Percentiles rank a stretch among this genome's conserved stretches.
These are phyloP conservation scores for Solanum hybrid DNA, from an alignment of 305 asterid species.

Conservation along the genomic window DNA sequence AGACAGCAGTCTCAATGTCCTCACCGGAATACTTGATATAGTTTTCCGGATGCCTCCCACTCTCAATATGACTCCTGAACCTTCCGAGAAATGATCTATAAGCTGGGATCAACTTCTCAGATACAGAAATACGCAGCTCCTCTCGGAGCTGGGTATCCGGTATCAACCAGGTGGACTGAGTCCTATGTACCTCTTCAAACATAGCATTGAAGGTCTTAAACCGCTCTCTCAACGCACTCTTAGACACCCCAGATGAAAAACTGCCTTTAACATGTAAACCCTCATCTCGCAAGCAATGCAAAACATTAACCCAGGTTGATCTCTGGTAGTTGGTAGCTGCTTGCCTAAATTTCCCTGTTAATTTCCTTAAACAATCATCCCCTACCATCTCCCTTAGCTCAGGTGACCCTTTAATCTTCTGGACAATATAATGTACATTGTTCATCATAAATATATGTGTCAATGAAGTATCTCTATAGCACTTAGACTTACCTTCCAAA, in stretches of 20 bases:
- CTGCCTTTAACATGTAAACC: conserved; percentile 60
- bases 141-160: conserved; percentile 75
- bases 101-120: conserved; percentile 55
- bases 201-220: conserved; percentile 63
- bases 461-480: conserved; percentile 47
- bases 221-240: conserved; percentile 56
- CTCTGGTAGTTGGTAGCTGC: conserved; percentile 58
- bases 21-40: conserved; percentile 65
- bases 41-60: conserved; percentile 74
- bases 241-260: conserved; percentile 61
- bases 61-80: conserved; percentile 64
- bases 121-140: conserved; percentile 62
- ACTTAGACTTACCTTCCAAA: conserved; percentile 51
- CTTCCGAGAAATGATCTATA: conserved; percentile 68
- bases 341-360: conserved; percentile 34
- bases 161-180: conserved; percentile 59
- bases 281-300: conserved; percentile 69
- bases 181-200: conserved; percentile 69
- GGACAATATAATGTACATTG: conserved; percentile 62
- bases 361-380: conserved; percentile 46
- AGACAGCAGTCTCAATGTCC: conserved; percentile 62
- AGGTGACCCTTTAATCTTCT: conserved; percentile 48
- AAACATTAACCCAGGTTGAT: conserved; percentile 58
- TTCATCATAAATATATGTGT: conserved; percentile 68
- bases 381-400: conserved; percentile 71